These are phyloP conservation scores for Arachis hypogaea DNA, from an alignment of 306 rosid genomes.

Conservation along the genomic window DNA sequence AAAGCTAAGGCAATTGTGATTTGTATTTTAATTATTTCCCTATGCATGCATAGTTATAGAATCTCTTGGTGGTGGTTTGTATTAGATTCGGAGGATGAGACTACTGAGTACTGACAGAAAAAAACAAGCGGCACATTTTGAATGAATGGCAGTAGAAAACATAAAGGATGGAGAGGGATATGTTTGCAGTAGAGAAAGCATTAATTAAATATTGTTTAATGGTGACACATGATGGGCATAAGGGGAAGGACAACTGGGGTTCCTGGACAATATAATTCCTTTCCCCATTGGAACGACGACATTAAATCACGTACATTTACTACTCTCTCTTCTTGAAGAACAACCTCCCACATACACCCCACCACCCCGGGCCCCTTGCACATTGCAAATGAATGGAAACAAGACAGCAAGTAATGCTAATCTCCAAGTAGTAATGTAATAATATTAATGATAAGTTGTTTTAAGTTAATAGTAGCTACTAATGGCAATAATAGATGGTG, in stretches of 20 bases:
- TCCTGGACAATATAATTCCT: constrained; percentile 21
- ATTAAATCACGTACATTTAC: constrained; percentile 3
- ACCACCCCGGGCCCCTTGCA: too few species aligned
- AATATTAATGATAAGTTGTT: too few species aligned
- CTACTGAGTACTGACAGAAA: constrained; percentile 11
- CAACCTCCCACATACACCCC: too few species aligned
- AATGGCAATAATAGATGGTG: constrained; percentile 46
- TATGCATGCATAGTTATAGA: constrained; percentile 44
- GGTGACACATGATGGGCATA: constrained; percentile 49
- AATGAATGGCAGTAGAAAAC: constrained; percentile 21
- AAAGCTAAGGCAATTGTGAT: neutral
- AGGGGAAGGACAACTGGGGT: too few species aligned
- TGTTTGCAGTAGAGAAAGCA: constrained; percentile 11
- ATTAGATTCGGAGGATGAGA: constrained; percentile 23
- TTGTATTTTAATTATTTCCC: neutral
- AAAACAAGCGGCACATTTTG: constrained; percentile 45
- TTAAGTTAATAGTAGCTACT: neutral
- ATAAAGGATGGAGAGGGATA: constrained; percentile 32
- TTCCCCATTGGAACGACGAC: constrained; percentile 40
- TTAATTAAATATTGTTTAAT: constrained; percentile 36
- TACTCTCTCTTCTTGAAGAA: too few species aligned
- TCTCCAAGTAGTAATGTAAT: too few species aligned
- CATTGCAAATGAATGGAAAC: too few species aligned
- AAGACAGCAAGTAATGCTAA: too few species aligned
- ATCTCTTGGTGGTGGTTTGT: constrained; percentile 30